Percentiles rank a stretch among this genome's conserved stretches.
Conservation (phyloP, 129 eudicot genomes). For the Helianthus annuus region DNA sequence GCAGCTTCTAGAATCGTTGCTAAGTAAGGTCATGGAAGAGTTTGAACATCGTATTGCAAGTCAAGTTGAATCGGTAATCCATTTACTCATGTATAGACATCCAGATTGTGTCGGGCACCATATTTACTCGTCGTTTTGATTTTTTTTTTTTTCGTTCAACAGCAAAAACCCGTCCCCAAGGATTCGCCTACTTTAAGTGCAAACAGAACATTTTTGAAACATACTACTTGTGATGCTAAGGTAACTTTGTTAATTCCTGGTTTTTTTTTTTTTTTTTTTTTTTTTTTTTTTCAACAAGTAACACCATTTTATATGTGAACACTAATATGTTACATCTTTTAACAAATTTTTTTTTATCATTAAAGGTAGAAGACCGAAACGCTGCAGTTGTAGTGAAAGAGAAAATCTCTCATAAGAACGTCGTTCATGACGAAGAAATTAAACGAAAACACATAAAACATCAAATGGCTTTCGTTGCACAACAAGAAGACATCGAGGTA, state of each 20-base stretch:
- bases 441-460: constrained; percentile 51
- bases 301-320: not conserved
- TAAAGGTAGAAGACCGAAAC: constrained; percentile 44
- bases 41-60: constrained; percentile 74
- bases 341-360: not conserved
- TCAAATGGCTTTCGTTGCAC: constrained; percentile 60
- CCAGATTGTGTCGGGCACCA: not conserved
- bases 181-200: constrained; percentile 32
- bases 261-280: constrained; percentile 14
- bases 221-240: constrained; percentile 41
- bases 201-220: constrained; percentile 38
- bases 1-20: constrained; percentile 85
- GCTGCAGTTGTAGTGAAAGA: constrained; percentile 33
- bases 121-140: not conserved
- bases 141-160: constrained; percentile 15
- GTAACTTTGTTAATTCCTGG: constrained; percentile 20
- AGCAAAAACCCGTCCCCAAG: constrained; percentile 53
- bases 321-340: constrained; percentile 1
- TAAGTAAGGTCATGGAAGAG: constrained; percentile 87
- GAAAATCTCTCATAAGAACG: constrained; percentile 27
- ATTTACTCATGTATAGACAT: not conserved
- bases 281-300: constrained; percentile 9
- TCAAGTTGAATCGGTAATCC: constrained; percentile 66
- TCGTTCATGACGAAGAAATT: constrained; percentile 45
- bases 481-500: constrained; percentile 72